Percentiles rank a stretch among this genome's conserved stretches.
These are phyloP conservation scores for Neurospora sp. DNA, from an alignment of 2,329 filamentous ascomycete genomes.

Conservation along the genomic window DNA sequence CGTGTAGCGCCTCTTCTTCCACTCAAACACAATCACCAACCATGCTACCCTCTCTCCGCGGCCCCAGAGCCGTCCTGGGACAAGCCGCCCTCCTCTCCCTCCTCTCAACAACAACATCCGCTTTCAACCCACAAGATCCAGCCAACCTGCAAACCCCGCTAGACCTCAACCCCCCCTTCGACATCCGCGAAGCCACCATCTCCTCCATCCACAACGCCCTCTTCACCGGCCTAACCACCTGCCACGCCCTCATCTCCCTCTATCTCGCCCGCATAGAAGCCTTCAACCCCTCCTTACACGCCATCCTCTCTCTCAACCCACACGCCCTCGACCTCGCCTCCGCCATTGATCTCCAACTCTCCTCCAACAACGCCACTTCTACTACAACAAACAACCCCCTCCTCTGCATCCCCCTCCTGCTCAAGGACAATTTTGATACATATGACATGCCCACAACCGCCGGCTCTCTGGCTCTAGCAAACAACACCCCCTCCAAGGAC, in stretches of 20 bases:
- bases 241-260: constrained; percentile 41
- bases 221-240: constrained; percentile 41
- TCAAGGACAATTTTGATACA: constrained; percentile 58
- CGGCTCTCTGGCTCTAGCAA: constrained; percentile 38
- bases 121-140: neutral
- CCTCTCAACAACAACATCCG: neutral
- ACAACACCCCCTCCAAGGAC: constrained; percentile 34
- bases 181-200: constrained; percentile 49
- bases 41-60: neutral
- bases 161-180: constrained; percentile 25
- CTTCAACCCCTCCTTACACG: constrained; percentile 47
- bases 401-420: constrained; percentile 51
- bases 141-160: neutral
- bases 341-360: constrained; percentile 36
- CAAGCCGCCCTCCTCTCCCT: neutral
- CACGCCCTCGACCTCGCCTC: constrained; percentile 34
- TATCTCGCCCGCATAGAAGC: constrained; percentile 48
- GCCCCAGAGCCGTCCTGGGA: neutral
- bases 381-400: too few relatives aligned
- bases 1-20: neutral
- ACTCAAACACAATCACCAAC: neutral
- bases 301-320: constrained; percentile 44
- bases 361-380: too few relatives aligned
- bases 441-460: constrained; percentile 47
- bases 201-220: constrained; percentile 45